phyloP scores from a whole-genome alignment of 257 asterid genomes.

The Prunella vulgaris region DNA sequence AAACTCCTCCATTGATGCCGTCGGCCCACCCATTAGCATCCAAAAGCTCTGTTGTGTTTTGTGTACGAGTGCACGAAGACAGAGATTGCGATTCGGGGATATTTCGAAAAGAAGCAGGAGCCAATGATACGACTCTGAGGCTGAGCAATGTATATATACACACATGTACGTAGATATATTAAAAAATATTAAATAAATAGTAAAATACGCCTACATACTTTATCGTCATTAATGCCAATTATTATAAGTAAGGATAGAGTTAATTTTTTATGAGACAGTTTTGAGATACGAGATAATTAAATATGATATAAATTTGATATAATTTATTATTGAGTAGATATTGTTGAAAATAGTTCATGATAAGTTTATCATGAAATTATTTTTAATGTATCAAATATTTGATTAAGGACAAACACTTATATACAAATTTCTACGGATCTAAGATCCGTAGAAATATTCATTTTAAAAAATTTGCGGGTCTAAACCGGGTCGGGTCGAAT shows the following conservation, averaged over 20 bases:
- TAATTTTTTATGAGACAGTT: too few species aligned
- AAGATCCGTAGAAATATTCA: too few species aligned
- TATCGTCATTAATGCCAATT: neutral
- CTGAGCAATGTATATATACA: neutral
- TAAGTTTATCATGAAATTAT: too few species aligned
- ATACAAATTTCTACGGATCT: too few species aligned
- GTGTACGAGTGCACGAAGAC: neutral
- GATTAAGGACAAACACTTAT: too few species aligned
- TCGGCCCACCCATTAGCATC: constrained; percentile 12
- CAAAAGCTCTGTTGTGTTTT: constrained; percentile 15
- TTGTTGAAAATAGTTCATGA: too few species aligned
- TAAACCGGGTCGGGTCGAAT: too few species aligned
- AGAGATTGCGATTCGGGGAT: neutral
- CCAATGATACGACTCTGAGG: neutral
- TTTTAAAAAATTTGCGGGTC: too few species aligned
- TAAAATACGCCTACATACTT: neutral
- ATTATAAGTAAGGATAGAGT: neutral
- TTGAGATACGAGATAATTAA: too few species aligned
- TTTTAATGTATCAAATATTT: too few species aligned
- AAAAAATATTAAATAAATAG: neutral
- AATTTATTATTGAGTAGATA: too few species aligned
- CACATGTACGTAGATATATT: neutral
- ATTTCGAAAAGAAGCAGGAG: neutral
- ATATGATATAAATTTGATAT: too few species aligned
- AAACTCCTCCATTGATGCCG: constrained; percentile 65